Conservation (phyloP, 352 stramenopile genomes). For the Globisporangium cylindrosporum region DNA sequence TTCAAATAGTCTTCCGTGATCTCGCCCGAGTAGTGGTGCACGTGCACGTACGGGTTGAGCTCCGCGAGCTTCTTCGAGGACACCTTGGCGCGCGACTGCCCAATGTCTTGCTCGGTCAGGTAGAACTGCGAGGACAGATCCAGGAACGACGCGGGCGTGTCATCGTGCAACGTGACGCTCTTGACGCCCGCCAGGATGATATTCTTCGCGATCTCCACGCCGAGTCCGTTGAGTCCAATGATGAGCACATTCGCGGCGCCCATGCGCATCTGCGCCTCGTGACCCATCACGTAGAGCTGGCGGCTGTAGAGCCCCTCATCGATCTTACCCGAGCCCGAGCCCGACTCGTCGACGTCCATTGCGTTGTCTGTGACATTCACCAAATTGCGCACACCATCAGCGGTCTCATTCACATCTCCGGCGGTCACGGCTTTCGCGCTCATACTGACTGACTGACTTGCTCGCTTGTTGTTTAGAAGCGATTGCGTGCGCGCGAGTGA, state of each 20-base stretch:
- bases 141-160: conserved; percentile 69
- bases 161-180: conserved; percentile 95
- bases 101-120: conserved; percentile 86
- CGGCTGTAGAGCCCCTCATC: conserved; percentile 89
- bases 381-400: conserved; percentile 67
- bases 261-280: conserved; percentile 98
- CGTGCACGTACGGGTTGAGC: conserved; percentile 96
- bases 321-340: conserved; percentile 34
- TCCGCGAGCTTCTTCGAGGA: conserved; percentile 91
- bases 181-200: conserved; percentile 96
- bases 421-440: conserved; percentile 62
- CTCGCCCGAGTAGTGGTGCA: conserved; percentile 57
- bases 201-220: conserved; percentile 98
- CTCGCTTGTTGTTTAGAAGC: not conserved
- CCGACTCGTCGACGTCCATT: conserved; percentile 64
- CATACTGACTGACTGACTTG: conserved; percentile 28
- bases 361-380: conserved; percentile 68
- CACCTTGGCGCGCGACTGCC: conserved; percentile 78
- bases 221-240: conserved; percentile 93
- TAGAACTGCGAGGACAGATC: conserved; percentile 98
- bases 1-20: conserved; percentile 71
- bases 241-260: conserved; percentile 94
- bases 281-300: conserved; percentile 99
- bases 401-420: conserved; percentile 67
- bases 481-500: not conserved